Evolutionary conservation across 2,329 filamentous ascomycete genomes (phyloP).

Genomic region (Tolypocladium ovalisporum): DNA sequence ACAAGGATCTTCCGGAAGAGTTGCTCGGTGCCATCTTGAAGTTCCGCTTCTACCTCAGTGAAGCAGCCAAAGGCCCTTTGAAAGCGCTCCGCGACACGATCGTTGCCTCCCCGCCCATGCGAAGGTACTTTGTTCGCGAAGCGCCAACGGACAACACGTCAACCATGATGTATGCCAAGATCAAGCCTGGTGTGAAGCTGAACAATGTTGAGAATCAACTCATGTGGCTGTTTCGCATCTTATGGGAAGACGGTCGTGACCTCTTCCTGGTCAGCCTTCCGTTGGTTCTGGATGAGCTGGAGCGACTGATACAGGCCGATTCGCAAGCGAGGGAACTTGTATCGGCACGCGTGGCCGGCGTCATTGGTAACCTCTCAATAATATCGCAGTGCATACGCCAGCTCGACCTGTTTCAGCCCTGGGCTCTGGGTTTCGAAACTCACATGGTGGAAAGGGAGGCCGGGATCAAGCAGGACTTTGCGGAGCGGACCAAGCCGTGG

Average conservation of each 20-base stretch:
- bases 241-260: constrained; percentile 24
- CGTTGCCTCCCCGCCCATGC: constrained; percentile 28
- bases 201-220: constrained; percentile 14
- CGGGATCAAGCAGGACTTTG: constrained; percentile 16
- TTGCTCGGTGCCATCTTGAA: constrained; percentile 26
- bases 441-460: constrained; percentile 11
- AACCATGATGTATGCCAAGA: constrained; percentile 10
- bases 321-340: constrained; percentile 22
- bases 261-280: constrained; percentile 22
- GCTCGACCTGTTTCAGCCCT: constrained; percentile 35
- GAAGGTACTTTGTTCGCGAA: constrained; percentile 19
- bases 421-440: constrained; percentile 29
- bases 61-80: constrained; percentile 19
- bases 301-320: constrained; percentile 29
- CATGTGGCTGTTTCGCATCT: constrained; percentile 22
- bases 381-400: constrained; percentile 31
- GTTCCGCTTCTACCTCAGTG: constrained; percentile 25
- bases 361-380: constrained; percentile 34
- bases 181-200: constrained; percentile 8
- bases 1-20: constrained; percentile 16
- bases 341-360: constrained; percentile 20
- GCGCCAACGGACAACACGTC: constrained; percentile 10
- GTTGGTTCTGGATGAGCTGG: constrained; percentile 34
- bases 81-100: not conserved
- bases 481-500: constrained; percentile 4